phyloP scores from a whole-genome alignment of 2,329 filamentous ascomycete species.

The Myriangium duriaei region DNA sequence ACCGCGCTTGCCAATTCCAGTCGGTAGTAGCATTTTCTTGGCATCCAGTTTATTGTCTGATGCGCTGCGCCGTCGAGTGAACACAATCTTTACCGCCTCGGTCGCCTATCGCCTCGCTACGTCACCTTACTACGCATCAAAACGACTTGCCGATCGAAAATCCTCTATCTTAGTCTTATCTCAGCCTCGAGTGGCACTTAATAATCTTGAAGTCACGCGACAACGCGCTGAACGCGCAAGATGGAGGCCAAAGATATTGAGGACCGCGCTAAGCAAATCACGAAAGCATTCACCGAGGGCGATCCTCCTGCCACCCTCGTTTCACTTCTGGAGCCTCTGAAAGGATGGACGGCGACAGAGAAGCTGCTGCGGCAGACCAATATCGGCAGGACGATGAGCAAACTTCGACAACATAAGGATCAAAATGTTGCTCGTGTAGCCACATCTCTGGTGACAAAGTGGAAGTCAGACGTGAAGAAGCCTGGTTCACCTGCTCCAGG shows the following conservation, averaged over 20 bases:
- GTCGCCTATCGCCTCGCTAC: no score
- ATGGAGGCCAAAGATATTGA: conserved; percentile 80
- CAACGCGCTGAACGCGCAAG: conserved; percentile 13
- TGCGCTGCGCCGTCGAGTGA: no score
- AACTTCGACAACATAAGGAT: conserved; percentile 69
- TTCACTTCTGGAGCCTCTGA: conserved; percentile 64
- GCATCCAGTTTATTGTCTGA: no score
- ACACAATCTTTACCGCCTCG: no score
- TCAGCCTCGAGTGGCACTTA: no score
- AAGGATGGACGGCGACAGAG: conserved; percentile 71
- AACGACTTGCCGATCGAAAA: no score
- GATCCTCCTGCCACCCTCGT: conserved; percentile 63
- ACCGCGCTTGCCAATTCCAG: no score
- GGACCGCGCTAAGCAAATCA: conserved; percentile 62
- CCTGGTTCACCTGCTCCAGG: conserved; percentile 13
- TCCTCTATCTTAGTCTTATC: no score
- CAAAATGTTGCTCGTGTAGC: conserved; percentile 59
- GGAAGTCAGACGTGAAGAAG: conserved; percentile 65
- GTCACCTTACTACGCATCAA: no score
- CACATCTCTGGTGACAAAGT: conserved; percentile 72
- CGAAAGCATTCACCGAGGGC: conserved; percentile 63
- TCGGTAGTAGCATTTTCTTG: no score
- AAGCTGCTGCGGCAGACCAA: conserved; percentile 83
- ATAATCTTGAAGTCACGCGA: no score
- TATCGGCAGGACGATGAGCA: conserved; percentile 81